phyloP scores from a whole-genome alignment of 2,329 filamentous ascomycete genomes.

The Zymoseptoria tritici region DNA sequence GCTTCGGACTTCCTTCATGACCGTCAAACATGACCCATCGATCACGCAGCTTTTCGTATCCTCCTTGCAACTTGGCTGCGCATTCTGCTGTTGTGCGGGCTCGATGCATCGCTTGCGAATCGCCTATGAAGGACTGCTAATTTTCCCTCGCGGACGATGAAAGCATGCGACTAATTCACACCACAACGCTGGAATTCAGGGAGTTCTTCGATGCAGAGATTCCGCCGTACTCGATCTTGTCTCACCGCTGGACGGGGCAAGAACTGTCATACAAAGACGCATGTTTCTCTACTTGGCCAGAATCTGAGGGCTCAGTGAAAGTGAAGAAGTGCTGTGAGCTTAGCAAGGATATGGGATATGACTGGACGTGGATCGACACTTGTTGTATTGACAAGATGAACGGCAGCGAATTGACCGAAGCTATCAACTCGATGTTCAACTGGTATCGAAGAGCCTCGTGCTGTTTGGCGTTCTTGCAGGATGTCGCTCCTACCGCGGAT shows the following conservation, averaged over 20 bases:
- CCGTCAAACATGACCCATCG: no score
- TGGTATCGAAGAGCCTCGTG: conserved; percentile 14
- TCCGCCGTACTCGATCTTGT: conserved; percentile 9
- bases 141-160: no score
- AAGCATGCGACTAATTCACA: conserved; percentile 3
- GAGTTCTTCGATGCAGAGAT: conserved; percentile 4
- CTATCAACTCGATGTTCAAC: conserved; percentile 18
- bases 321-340: not conserved
- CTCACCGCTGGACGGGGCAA: conserved; percentile 5
- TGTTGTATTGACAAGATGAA: conserved; percentile 17
- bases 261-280: conserved; percentile 5
- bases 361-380: conserved; percentile 18
- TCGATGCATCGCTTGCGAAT: no score
- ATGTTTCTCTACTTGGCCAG: not conserved
- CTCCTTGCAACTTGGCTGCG: no score
- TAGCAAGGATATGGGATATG: not conserved
- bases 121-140: no score
- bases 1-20: no score
- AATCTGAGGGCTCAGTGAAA: no score
- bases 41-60: no score
- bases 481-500: not conserved
- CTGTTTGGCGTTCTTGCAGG: conserved; percentile 14
- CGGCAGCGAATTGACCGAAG: conserved; percentile 13
- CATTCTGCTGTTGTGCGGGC: no score
- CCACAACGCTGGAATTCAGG: conserved; percentile 1